Conservation (phyloP, 2,329 filamentous ascomycete species). For the Achaetomium macrosporum region DNA sequence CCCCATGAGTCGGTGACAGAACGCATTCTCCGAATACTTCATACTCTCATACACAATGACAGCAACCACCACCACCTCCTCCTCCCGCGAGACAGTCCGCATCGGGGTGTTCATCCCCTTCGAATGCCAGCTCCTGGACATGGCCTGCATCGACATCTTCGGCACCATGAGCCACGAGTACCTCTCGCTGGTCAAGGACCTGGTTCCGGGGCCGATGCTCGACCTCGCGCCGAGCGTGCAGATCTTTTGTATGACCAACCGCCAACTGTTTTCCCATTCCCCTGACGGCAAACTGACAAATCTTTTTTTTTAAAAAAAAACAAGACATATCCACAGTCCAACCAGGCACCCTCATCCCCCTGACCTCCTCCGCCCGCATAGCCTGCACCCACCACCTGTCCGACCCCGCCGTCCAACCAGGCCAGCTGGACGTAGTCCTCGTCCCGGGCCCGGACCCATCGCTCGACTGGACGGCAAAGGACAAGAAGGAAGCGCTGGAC, state of each 20-base stretch:
- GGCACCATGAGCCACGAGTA: constrained; percentile 42
- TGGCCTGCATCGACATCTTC: constrained; percentile 46
- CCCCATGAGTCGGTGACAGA: too few species aligned
- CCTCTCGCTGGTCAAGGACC: constrained; percentile 28
- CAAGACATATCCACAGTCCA: constrained; percentile 38
- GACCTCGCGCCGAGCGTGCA: constrained; percentile 38
- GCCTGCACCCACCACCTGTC: constrained; percentile 39
- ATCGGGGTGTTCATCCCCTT: constrained; percentile 48
- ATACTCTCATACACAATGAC: neutral
- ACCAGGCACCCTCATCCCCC: constrained; percentile 32
- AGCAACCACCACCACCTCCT: constrained; percentile 3
- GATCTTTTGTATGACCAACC: constrained; percentile 32
- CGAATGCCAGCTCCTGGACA: constrained; percentile 44
- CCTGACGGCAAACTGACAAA: too few species aligned
- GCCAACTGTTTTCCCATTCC: too few species aligned
- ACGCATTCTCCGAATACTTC: too few species aligned
- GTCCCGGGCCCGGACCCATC: constrained; percentile 46
- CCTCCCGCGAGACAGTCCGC: constrained; percentile 28
- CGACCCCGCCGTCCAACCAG: constrained; percentile 43
- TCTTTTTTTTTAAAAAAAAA: neutral
- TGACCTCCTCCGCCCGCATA: constrained; percentile 38
- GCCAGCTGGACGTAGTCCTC: constrained; percentile 45
- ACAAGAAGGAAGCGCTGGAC: constrained; percentile 28
- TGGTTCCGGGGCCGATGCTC: constrained; percentile 34
- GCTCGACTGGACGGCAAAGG: constrained; percentile 23